These are phyloP conservation scores for Aspergillus vadensis DNA, from an alignment of 2,329 filamentous ascomycete genomes.

Conservation along the genomic window DNA sequence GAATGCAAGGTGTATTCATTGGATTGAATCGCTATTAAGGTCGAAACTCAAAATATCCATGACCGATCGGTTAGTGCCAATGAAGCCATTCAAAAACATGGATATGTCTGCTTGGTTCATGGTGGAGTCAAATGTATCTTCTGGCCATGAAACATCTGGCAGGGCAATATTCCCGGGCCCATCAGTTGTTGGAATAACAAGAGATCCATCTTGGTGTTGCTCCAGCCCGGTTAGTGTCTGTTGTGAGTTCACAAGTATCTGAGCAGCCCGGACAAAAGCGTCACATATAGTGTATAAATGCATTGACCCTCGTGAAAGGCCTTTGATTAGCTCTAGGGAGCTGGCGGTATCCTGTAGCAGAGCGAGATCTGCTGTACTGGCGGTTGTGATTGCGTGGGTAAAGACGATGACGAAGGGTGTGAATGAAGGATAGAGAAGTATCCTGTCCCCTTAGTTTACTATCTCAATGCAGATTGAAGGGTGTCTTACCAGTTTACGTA, in stretches of 20 bases:
- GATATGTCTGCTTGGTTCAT: slow-evolving; percentile 29
- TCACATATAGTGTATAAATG: slow-evolving; percentile 26
- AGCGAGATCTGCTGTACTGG: slow-evolving; percentile 22
- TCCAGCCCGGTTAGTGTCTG: slow-evolving; percentile 27
- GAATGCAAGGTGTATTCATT: background rate
- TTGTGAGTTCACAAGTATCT: slow-evolving; percentile 25
- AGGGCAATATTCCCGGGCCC: slow-evolving; percentile 25
- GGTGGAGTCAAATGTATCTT: slow-evolving; percentile 22
- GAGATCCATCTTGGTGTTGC: slow-evolving; percentile 26
- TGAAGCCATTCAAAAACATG: slow-evolving; percentile 32
- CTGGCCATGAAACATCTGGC: slow-evolving; percentile 28
- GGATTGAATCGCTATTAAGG: slow-evolving; percentile 17
- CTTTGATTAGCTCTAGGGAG: slow-evolving; percentile 25
- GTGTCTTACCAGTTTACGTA: slow-evolving; percentile 29
- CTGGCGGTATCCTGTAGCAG: slow-evolving; percentile 27
- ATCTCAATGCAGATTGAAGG: background rate
- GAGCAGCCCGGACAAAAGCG: slow-evolving; percentile 28
- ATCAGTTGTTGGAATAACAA: slow-evolving; percentile 21
- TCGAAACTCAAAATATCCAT: slow-evolving; percentile 29
- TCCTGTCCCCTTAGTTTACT: slow-evolving; percentile 14
- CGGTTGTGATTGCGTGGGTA: slow-evolving; percentile 31
- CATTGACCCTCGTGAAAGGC: slow-evolving; percentile 23
- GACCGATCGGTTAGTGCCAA: slow-evolving; percentile 28
- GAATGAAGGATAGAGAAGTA: slow-evolving; percentile 30
- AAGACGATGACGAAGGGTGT: slow-evolving; percentile 33